Evolutionary conservation across 306 rosid species (phyloP).

Genomic region (Canavalia gladiata): DNA sequence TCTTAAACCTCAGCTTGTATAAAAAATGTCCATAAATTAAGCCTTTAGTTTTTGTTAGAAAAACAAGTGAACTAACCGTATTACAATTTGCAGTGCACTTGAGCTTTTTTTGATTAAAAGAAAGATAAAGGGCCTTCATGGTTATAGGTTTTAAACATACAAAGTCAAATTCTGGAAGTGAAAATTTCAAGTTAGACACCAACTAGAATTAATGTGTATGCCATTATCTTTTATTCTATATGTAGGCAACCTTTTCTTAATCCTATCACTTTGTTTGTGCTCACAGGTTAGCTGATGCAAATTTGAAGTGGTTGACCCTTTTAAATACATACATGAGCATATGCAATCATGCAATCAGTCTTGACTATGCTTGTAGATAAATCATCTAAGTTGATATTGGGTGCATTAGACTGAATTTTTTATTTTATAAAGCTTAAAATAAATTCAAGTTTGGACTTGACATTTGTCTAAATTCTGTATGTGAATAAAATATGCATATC

Average conservation of each 20-base stretch:
- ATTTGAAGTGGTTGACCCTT: constrained; percentile 82
- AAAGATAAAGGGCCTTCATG: constrained; percentile 94
- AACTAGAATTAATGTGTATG: constrained; percentile 14
- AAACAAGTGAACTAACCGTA: constrained; percentile 41
- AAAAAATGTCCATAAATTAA: constrained; percentile 22
- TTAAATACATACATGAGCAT: constrained; percentile 59
- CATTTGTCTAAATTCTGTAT: background rate
- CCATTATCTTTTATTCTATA: constrained; percentile 12
- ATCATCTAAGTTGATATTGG: constrained; percentile 23
- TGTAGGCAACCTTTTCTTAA: constrained; percentile 23
- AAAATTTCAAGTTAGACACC: constrained; percentile 44
- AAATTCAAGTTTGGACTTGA: constrained; percentile 26
- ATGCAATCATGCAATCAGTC: background rate
- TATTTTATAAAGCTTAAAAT: constrained; percentile 15
- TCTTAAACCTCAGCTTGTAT: background rate
- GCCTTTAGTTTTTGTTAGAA: constrained; percentile 24
- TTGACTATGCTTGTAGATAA: constrained; percentile 23
- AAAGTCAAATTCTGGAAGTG: constrained; percentile 70
- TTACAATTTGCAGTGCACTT: constrained; percentile 77
- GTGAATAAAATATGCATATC: constrained; percentile 18
- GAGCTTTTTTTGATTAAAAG: constrained; percentile 91
- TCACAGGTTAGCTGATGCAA: constrained; percentile 98
- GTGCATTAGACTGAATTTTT: constrained; percentile 8
- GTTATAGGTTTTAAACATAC: constrained; percentile 69
- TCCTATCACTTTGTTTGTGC: constrained; percentile 43